phyloP scores from a whole-genome alignment of 495 filamentous ascomycete genomes.

The Penicillium steckii region DNA sequence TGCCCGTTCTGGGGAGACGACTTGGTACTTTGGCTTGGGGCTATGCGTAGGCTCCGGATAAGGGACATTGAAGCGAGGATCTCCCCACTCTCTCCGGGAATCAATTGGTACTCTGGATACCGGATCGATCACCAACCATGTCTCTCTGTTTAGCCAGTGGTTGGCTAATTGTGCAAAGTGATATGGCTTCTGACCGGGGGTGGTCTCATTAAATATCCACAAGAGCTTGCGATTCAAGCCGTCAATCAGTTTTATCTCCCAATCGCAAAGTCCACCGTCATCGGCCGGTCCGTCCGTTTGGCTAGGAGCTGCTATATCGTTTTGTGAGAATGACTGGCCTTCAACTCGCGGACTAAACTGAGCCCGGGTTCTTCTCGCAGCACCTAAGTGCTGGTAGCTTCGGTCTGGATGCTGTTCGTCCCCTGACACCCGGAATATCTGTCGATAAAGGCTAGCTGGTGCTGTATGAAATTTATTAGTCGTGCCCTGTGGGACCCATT shows the following conservation, averaged over 20 bases:
- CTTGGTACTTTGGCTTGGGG: slow-evolving; percentile 29
- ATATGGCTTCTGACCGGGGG: slow-evolving; percentile 40
- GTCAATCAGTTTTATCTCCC: slow-evolving; percentile 39
- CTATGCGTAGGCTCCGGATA: slow-evolving; percentile 22
- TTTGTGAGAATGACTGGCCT: neutral
- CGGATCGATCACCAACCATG: slow-evolving; percentile 42
- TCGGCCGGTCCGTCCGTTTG: neutral
- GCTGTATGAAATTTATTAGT: neutral
- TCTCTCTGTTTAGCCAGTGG: slow-evolving; percentile 43
- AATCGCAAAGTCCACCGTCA: slow-evolving; percentile 28
- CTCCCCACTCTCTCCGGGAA: slow-evolving; percentile 32
- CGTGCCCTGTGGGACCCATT: neutral
- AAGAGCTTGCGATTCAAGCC: slow-evolving; percentile 35
- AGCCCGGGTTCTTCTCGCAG: neutral
- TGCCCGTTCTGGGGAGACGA: slow-evolving; percentile 13
- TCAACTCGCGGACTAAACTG: neutral
- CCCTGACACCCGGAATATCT: neutral
- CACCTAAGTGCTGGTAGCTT: neutral
- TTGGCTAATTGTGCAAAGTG: slow-evolving; percentile 44
- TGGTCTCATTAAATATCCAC: slow-evolving; percentile 40
- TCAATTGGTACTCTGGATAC: slow-evolving; percentile 36
- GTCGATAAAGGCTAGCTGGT: neutral
- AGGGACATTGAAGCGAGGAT: slow-evolving; percentile 36
- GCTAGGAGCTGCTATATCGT: neutral
- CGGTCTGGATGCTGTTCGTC: neutral